Percentiles rank a stretch among this genome's conserved stretches.
Evolutionary conservation across 177 flowering plant genomes (phyloP).

Genomic region (Telopea speciosissima): DNA sequence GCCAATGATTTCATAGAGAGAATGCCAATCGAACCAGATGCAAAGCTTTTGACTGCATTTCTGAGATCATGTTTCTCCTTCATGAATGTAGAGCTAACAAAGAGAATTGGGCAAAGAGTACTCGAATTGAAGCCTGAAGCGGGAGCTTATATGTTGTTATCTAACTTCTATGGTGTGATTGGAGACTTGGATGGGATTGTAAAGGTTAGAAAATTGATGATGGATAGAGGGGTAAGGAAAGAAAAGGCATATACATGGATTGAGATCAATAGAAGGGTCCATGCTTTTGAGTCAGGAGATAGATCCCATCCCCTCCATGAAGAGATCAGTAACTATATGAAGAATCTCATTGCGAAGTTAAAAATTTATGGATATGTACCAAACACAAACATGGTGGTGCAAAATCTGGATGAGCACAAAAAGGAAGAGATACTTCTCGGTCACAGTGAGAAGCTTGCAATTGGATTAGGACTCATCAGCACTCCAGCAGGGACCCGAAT

Average conservation of each 20-base stretch:
- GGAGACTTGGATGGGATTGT: constrained; percentile 36
- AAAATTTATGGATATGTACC: constrained; percentile 29
- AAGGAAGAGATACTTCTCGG: constrained; percentile 34
- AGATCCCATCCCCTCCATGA: constrained; percentile 26
- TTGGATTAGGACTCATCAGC: constrained; percentile 33
- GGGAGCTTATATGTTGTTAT: constrained; percentile 21
- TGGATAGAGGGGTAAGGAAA: constrained; percentile 33
- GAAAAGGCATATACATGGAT: constrained; percentile 36
- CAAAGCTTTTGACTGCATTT: constrained; percentile 34
- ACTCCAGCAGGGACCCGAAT: constrained; percentile 18
- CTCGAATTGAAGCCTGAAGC: neutral
- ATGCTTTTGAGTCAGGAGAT: constrained; percentile 43
- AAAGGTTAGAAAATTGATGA: constrained; percentile 40
- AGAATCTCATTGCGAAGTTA: constrained; percentile 23
- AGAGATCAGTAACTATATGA: constrained; percentile 23
- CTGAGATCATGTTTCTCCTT: constrained; percentile 37
- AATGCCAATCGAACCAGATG: constrained; percentile 31
- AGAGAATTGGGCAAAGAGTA: constrained; percentile 21
- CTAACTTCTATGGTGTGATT: constrained; percentile 33
- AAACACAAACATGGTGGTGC: constrained; percentile 32
- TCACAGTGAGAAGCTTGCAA: constrained; percentile 40
- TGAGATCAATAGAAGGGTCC: constrained; percentile 34
- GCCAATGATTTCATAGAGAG: constrained; percentile 23
- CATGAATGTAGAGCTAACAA: constrained; percentile 26
- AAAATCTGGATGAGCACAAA: constrained; percentile 26